These are phyloP conservation scores for Auricularia auricula-judae DNA, from an alignment of 768 basidiomycete genomes.

Conservation along the genomic window DNA sequence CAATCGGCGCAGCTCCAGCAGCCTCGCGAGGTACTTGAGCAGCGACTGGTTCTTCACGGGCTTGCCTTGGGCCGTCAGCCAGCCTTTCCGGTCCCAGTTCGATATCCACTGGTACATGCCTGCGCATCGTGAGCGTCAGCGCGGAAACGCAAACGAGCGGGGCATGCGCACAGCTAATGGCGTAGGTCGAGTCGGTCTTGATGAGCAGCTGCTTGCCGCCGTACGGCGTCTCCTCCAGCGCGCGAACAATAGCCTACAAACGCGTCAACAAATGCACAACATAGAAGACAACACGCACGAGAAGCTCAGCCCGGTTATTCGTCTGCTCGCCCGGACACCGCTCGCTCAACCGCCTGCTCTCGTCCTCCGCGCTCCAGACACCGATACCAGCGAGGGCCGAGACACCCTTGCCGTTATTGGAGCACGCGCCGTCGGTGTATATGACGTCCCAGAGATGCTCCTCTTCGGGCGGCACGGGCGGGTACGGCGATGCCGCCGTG, in stretches of 20 bases:
- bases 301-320: conserved; percentile 81
- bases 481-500: too few relatives aligned
- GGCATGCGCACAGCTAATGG: conserved; percentile 51
- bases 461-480: conserved; percentile 7
- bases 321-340: conserved; percentile 76
- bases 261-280: neutral
- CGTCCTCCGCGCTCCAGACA: conserved; percentile 61
- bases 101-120: conserved; percentile 10
- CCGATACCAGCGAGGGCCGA: conserved; percentile 67
- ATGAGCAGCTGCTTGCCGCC: conserved; percentile 51
- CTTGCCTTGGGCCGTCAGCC: conserved; percentile 32
- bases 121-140: neutral
- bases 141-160: neutral
- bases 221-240: conserved; percentile 61
- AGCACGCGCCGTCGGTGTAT: conserved; percentile 86
- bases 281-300: conserved; percentile 36
- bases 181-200: conserved; percentile 79
- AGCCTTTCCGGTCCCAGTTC: conserved; percentile 21
- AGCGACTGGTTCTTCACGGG: conserved; percentile 65
- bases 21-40: conserved; percentile 57
- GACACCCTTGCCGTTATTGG: conserved; percentile 60
- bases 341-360: neutral
- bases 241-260: conserved; percentile 68
- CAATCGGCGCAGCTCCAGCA: conserved; percentile 12
- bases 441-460: conserved; percentile 38